Conservation (phyloP, 106 monocot species). For the Ottelia alismoides region DNA sequence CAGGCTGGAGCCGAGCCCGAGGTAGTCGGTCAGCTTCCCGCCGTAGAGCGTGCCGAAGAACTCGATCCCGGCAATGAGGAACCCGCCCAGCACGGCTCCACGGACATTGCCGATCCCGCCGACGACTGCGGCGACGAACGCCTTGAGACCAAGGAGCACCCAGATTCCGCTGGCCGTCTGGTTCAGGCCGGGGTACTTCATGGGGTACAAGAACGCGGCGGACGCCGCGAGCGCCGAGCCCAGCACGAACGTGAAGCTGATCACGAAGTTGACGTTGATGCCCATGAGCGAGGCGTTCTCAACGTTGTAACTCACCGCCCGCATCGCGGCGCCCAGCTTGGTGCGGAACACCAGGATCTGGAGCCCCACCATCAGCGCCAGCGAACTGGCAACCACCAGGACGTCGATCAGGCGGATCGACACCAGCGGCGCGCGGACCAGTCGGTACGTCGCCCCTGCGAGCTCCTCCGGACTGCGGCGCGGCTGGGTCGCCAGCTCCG, state of each 20-base stretch:
- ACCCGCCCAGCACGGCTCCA: background rate
- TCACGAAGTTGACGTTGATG: background rate
- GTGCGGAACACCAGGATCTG: background rate
- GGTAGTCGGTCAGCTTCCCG: no score
- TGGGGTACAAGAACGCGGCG: background rate
- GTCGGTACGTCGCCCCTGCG: no score
- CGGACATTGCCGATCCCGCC: background rate
- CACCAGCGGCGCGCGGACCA: no score
- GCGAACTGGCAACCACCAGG: background rate
- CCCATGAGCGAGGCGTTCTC: background rate
- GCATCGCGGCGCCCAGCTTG: background rate
- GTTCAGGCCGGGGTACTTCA: background rate
- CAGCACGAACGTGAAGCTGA: background rate
- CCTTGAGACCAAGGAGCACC: background rate
- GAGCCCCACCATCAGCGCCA: background rate
- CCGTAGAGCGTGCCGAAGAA: background rate
- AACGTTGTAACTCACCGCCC: background rate
- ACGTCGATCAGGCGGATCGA: background rate
- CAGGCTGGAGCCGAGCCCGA: no score
- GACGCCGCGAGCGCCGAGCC: background rate
- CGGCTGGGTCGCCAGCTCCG: no score
- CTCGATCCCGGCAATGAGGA: background rate
- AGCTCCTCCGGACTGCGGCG: no score
- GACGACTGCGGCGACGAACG: background rate
- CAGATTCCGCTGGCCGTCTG: background rate